Evolutionary conservation across 768 basidiomycete species (phyloP).

Genomic region (Leucosporidium yakuticum): DNA sequence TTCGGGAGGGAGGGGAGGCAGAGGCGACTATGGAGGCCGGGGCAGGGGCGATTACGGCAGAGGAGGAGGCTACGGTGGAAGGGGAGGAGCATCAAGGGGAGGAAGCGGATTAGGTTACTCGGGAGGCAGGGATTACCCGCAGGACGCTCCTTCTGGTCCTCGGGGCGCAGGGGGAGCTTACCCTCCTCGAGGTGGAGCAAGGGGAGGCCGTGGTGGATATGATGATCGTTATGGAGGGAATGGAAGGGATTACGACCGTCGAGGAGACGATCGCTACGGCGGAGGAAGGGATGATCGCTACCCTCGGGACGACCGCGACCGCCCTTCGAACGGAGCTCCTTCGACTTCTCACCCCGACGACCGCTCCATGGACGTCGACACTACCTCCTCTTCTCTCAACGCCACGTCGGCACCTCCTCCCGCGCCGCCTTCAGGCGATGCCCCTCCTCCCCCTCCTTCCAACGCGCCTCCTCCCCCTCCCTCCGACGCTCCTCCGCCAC

Average conservation of each 20-base stretch:
- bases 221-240: neutral
- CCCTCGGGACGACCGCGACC: conserved; percentile 12
- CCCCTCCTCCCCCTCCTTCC: neutral
- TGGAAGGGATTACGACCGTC: conserved; percentile 12
- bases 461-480: conserved; percentile 34
- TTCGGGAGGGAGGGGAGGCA: conserved; percentile 44
- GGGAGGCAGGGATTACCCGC: neutral
- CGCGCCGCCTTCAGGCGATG: neutral
- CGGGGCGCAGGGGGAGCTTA: neutral
- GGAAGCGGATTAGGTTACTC: conserved; percentile 28
- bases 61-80: conserved; percentile 18
- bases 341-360: conserved; percentile 45
- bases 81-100: conserved; percentile 15
- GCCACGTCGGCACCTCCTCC: conserved; percentile 35
- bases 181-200: neutral
- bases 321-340: conserved; percentile 31
- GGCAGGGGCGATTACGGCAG: neutral
- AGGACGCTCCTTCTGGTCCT: neutral
- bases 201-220: neutral
- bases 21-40: conserved; percentile 49
- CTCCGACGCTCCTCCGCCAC: conserved; percentile 43
- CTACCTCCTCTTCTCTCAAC: too few relatives aligned
- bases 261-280: conserved; percentile 48
- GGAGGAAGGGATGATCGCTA: conserved; percentile 37
- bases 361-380: neutral